These are phyloP conservation scores for Karstenula rhodostoma DNA, from an alignment of 2,329 filamentous ascomycete species.

Conservation along the genomic window DNA sequence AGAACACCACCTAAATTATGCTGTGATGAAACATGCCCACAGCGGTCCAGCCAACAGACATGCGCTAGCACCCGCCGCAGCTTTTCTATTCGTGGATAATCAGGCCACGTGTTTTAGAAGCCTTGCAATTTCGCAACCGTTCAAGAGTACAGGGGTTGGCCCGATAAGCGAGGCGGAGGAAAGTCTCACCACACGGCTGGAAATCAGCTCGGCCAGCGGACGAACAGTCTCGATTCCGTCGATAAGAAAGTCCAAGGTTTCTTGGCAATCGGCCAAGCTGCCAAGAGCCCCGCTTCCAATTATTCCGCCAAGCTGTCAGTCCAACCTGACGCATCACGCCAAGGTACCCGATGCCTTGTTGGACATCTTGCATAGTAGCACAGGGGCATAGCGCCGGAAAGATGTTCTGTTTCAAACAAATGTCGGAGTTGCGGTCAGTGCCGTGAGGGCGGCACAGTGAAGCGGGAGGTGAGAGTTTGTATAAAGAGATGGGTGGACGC, in stretches of 20 bases:
- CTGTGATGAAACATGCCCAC: not conserved
- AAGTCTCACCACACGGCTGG: not conserved
- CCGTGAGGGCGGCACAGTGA: not conserved
- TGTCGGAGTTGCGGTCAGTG: not conserved
- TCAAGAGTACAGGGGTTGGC: not conserved
- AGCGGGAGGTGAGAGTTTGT: not conserved
- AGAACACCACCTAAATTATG: not conserved
- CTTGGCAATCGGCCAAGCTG: constrained; percentile 1
- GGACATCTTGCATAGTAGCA: not conserved
- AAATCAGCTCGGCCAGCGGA: not conserved
- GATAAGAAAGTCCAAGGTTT: not conserved
- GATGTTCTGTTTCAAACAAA: constrained; percentile 2
- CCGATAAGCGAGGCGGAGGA: not conserved
- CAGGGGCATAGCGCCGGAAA: constrained; percentile 5
- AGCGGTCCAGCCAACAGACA: not conserved
- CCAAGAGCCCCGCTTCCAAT: not conserved
- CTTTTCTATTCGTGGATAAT: not conserved
- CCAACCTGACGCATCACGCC: not conserved
- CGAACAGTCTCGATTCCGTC: not conserved
- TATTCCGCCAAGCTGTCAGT: not conserved
- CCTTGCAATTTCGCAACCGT: not conserved
- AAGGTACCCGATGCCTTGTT: not conserved
- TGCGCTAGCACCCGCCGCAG: not conserved
- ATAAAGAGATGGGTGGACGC: not conserved
- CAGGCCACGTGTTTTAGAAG: not conserved